Percentiles rank a stretch among this genome's conserved stretches.
Evolutionary conservation across 2,329 filamentous ascomycete genomes (phyloP).

Genomic region (Erysiphe pulchra): DNA sequence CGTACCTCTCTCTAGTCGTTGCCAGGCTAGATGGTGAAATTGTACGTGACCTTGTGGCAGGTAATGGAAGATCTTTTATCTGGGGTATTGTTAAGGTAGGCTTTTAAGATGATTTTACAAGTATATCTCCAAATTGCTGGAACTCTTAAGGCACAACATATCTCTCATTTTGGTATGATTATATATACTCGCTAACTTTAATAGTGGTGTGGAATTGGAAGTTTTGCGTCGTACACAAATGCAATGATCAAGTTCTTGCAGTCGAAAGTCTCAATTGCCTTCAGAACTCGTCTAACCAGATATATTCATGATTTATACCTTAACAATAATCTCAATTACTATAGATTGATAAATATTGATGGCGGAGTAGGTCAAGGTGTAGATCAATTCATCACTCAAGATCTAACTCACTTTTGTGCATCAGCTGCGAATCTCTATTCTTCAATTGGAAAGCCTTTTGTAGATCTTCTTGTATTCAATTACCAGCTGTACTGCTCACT

Average conservation of each 20-base stretch:
- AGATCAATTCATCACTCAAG: slow-evolving; percentile 94
- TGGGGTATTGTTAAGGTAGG: slow-evolving; percentile 60
- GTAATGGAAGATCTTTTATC: slow-evolving; percentile 68
- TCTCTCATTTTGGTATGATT: too few relatives aligned
- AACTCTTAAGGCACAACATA: too few relatives aligned
- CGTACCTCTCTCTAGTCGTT: slow-evolving; percentile 81
- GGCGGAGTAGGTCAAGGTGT: slow-evolving; percentile 78
- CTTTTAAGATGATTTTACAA: not conserved
- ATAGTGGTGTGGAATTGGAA: slow-evolving; percentile 76
- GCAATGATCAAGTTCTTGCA: slow-evolving; percentile 98
- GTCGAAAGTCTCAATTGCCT: slow-evolving; percentile 93
- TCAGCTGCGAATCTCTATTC: slow-evolving; percentile 84
- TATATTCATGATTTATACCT: slow-evolving; percentile 96
- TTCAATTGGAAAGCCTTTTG: slow-evolving; percentile 85
- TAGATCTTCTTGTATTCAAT: slow-evolving; percentile 95
- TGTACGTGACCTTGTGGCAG: slow-evolving; percentile 84
- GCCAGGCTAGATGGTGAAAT: slow-evolving; percentile 88
- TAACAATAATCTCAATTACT: slow-evolving; percentile 86
- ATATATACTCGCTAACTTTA: not conserved
- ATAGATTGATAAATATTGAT: slow-evolving; percentile 80
- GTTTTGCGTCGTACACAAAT: slow-evolving; percentile 88
- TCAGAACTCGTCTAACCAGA: slow-evolving; percentile 75
- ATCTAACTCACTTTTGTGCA: slow-evolving; percentile 83
- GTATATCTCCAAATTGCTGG: too few relatives aligned
- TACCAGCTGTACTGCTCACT: slow-evolving; percentile 87